Percentiles rank a stretch among this genome's conserved stretches.
phyloP scores from a whole-genome alignment of 257 asterid genomes.

The Fraxinus pennsylvanica region DNA sequence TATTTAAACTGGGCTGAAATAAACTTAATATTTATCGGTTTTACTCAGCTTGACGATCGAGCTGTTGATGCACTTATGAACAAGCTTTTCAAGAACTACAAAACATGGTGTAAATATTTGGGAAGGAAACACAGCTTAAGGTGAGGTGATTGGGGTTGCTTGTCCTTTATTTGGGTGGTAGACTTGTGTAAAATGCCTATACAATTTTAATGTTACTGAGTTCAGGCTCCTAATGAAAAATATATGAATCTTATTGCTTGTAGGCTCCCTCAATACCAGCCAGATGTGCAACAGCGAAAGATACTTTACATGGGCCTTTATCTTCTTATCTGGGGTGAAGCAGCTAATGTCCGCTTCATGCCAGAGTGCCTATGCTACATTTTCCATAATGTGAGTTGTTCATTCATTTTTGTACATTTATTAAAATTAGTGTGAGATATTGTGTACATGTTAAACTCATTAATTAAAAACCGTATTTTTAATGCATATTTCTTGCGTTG shows the following conservation, averaged over 20 bases:
- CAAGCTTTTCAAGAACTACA: conserved; percentile 96
- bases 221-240: conserved; percentile 21
- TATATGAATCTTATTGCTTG: conserved; percentile 22
- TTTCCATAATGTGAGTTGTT: conserved; percentile 82
- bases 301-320: conserved; percentile 96
- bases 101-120: conserved; percentile 95
- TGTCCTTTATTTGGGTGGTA: not conserved
- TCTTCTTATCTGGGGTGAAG: conserved; percentile 99
- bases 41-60: conserved; percentile 82
- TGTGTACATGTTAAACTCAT: no score
- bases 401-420: conserved; percentile 1
- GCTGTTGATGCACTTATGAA: conserved; percentile 91
- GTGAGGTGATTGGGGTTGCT: conserved; percentile 42
- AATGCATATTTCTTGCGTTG: no score
- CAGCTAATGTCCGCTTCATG: conserved; percentile 91
- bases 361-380: conserved; percentile 99
- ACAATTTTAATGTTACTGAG: conserved; percentile 2
- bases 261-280: conserved; percentile 88
- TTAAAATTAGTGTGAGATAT: no score
- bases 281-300: conserved; percentile 86
- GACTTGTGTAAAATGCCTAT: not conserved
- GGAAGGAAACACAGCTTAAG: conserved; percentile 93
- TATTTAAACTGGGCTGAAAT: not conserved
- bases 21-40: conserved; percentile 16
- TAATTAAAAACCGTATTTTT: no score